Conservation (phyloP, 768 basidiomycete genomes). For the Pleurotus ostreatus region DNA sequence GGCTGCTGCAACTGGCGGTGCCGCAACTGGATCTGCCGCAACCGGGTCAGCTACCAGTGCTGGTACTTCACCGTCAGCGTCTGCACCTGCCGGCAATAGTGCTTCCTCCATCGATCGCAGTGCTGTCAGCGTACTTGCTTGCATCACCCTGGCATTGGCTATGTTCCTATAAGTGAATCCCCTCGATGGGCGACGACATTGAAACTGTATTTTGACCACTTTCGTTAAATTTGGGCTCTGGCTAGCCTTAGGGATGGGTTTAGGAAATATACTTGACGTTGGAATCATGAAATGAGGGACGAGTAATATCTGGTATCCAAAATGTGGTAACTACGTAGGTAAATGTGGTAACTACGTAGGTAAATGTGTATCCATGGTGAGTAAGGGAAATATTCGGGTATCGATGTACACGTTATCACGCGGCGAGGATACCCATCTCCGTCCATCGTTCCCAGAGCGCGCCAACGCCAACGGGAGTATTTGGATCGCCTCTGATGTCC, state of each 20-base stretch:
- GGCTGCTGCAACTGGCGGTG: constrained; percentile 16
- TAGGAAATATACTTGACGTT: neutral
- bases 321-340: neutral
- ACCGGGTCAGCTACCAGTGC: constrained; percentile 10
- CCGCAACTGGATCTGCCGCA: constrained; percentile 5
- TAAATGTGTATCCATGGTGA: neutral
- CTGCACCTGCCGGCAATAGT: constrained; percentile 2
- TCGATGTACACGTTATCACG: constrained; percentile 24
- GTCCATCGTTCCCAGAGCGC: constrained; percentile 87
- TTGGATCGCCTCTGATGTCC: constrained; percentile 74
- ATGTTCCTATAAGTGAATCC: neutral
- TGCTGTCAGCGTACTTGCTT: neutral
- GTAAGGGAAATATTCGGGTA: neutral
- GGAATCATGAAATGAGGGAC: neutral
- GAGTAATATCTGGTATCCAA: neutral
- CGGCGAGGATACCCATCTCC: constrained; percentile 68
- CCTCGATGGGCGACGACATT: neutral
- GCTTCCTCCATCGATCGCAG: neutral
- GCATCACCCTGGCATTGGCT: neutral
- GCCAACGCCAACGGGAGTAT: constrained; percentile 65
- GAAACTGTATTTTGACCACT: neutral
- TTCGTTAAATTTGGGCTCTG: neutral
- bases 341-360: neutral
- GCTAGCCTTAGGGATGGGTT: neutral
- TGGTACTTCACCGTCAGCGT: constrained; percentile 9